Evolutionary conservation across 495 filamentous ascomycete genomes (phyloP), one percentile per base, ranked within the genome.

Genomic region (Neurospora sp.): DNA sequence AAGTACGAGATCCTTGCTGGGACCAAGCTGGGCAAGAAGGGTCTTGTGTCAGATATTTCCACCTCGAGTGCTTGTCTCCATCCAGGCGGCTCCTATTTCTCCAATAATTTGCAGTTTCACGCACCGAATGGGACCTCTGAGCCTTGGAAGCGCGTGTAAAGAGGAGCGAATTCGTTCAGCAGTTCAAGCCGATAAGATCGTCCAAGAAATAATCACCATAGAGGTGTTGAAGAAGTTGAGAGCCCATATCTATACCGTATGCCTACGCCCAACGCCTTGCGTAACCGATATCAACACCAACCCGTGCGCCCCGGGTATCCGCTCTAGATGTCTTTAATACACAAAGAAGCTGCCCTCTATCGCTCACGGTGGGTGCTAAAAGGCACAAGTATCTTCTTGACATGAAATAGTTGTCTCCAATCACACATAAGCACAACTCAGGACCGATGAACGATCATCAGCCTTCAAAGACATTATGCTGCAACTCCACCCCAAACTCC

Each of bases 401-500:
- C 0, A 2, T 12, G 12, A 27, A 23, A 12, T 0, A 27, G 11
- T 18, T 49, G 10, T 27, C 46, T 12, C n/a, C 18, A n/a, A 46
- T 18, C 18, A 46, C 18, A 10, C 42, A n/a, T 46, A n/a, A 23
- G 5, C 20, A 23, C 20, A 54, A 0, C 46, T 10, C 20, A 54
- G 10, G 10, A 54, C 54, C 14, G 20, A 31, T 60, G n/a, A 27
- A 27, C 14, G 54, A 62, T 31, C 20, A 23, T 82, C 77, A 96
- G n/a, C 94, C 94, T 74, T 96, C 93, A 82, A 97, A 97, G 4
- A 97, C 86, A 54, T 88, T 88, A 82, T 95, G 93, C 78, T 96
- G 91, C 74, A 98, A 80, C 79, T 99, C 95, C 1, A 99, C 88
- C 0, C 96, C 96, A 80, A 96, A 92, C 77, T 96, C 93, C 80